Conservation (phyloP, 2,329 filamentous ascomycete species). For the Capronia americana region DNA sequence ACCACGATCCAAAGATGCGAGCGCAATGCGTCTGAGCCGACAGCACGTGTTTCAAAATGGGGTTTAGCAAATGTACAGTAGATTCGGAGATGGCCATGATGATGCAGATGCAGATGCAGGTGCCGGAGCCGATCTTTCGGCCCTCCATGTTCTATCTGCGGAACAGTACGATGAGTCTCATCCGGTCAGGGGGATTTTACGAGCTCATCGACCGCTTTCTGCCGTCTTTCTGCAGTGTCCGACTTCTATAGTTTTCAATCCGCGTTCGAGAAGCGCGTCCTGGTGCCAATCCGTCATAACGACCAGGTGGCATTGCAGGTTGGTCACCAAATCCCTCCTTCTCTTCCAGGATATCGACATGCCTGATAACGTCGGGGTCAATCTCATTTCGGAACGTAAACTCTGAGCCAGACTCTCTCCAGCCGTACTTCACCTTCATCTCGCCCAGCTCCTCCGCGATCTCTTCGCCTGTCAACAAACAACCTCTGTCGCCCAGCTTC, state of each 20-base stretch:
- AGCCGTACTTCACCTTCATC: constrained; percentile 38
- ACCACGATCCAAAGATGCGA: background rate
- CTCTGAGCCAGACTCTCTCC: constrained; percentile 25
- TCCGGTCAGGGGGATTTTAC: background rate
- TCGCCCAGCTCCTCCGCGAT: constrained; percentile 35
- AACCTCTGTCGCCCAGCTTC: constrained; percentile 35
- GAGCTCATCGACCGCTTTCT: constrained; percentile 16
- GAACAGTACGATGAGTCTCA: background rate
- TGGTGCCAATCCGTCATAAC: constrained; percentile 26
- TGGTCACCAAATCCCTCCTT: constrained; percentile 32
- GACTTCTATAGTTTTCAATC: background rate
- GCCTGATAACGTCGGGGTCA: constrained; percentile 24
- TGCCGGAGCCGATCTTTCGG: too few relatives aligned
- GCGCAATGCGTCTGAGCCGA: background rate
- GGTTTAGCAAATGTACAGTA: background rate
- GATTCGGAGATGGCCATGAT: background rate
- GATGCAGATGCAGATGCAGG: background rate
- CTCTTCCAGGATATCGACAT: constrained; percentile 37
- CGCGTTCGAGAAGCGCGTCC: background rate
- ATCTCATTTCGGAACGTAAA: constrained; percentile 32
- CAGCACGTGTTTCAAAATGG: background rate
- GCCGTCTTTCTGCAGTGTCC: background rate
- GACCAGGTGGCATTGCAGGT: constrained; percentile 30
- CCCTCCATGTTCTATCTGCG: background rate
- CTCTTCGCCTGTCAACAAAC: constrained; percentile 37